These are phyloP conservation scores for Leccinellum luteum DNA, from an alignment of 768 basidiomycete genomes.

Conservation along the genomic window DNA sequence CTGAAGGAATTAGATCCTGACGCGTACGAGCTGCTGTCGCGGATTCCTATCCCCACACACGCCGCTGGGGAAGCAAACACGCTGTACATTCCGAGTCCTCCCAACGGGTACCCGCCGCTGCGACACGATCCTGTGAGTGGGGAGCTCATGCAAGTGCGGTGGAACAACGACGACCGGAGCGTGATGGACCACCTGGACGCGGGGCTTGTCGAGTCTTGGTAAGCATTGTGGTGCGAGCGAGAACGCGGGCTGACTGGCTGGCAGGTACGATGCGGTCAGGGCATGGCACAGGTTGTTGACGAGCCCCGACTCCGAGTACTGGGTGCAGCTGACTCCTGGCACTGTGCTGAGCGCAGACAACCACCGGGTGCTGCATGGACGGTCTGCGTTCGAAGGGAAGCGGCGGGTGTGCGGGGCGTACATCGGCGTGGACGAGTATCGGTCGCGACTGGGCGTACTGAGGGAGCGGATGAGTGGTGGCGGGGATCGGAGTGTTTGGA, in stretches of 20 bases:
- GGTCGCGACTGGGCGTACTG: constrained; percentile 71
- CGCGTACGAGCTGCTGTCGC: constrained; percentile 66
- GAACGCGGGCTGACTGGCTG: background rate
- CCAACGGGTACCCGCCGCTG: constrained; percentile 67
- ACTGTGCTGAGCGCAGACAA: constrained; percentile 93
- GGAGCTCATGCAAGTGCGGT: constrained; percentile 74
- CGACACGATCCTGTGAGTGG: constrained; percentile 58
- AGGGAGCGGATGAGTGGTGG: constrained; percentile 45
- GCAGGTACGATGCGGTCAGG: constrained; percentile 77
- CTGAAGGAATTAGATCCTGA: constrained; percentile 71
- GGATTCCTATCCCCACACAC: constrained; percentile 72
- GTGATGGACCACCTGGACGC: constrained; percentile 63
- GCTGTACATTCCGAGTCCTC: constrained; percentile 57
- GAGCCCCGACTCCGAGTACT: constrained; percentile 83
- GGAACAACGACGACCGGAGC: constrained; percentile 95
- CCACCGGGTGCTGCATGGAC: constrained; percentile 90
- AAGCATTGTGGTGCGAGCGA: background rate
- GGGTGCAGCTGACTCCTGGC: constrained; percentile 86
- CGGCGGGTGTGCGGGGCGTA: constrained; percentile 97
- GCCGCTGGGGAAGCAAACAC: constrained; percentile 75
- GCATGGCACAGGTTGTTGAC: constrained; percentile 75
- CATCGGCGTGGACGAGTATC: constrained; percentile 86
- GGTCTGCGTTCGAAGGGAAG: constrained; percentile 85
- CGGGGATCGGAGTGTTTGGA: constrained; percentile 58
- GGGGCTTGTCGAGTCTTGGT: constrained; percentile 74